Evolutionary conservation across 129 eudicot genomes (phyloP).

Genomic region (Saussurea involucrata): DNA sequence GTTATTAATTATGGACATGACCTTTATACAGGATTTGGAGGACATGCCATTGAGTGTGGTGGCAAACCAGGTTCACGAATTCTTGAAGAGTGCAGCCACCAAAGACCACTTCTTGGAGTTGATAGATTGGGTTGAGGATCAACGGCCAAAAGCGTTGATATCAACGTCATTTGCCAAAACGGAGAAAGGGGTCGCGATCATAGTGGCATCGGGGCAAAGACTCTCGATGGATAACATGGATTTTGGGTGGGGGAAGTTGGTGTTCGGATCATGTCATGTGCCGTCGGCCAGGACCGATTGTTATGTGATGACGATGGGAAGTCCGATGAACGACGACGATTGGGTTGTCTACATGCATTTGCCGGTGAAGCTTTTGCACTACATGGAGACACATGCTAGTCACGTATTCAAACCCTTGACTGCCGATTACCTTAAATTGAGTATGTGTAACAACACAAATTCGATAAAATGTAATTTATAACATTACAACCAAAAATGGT

Average conservation of each 20-base stretch:
- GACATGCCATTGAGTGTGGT: slow-evolving; percentile 29
- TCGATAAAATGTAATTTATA: too few species aligned
- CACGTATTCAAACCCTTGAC: slow-evolving; percentile 40
- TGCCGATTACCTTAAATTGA: slow-evolving; percentile 27
- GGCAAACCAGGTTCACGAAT: slow-evolving; percentile 39
- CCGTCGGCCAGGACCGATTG: slow-evolving; percentile 43
- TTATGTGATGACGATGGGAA: slow-evolving; percentile 64
- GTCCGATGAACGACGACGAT: slow-evolving; percentile 48
- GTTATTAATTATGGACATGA: not conserved
- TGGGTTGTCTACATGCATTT: slow-evolving; percentile 67
- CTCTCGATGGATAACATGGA: slow-evolving; percentile 47
- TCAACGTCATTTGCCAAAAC: slow-evolving; percentile 18
- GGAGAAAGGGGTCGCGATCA: slow-evolving; percentile 29
- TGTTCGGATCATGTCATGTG: slow-evolving; percentile 56
- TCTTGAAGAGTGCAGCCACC: slow-evolving; percentile 30
- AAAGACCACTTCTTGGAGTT: slow-evolving; percentile 62
- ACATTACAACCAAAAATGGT: too few species aligned
- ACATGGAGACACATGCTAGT: slow-evolving; percentile 34
- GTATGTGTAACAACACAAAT: too few species aligned
- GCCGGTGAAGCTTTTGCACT: slow-evolving; percentile 33
- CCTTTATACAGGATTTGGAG: slow-evolving; percentile 13
- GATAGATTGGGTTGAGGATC: slow-evolving; percentile 75
- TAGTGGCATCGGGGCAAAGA: slow-evolving; percentile 54
- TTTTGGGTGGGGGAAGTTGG: slow-evolving; percentile 63
- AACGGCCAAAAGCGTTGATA: slow-evolving; percentile 40